These are phyloP conservation scores for Raphidocelis subcapitata DNA, from an alignment of 139 green algal genomes.

Conservation along the genomic window DNA sequence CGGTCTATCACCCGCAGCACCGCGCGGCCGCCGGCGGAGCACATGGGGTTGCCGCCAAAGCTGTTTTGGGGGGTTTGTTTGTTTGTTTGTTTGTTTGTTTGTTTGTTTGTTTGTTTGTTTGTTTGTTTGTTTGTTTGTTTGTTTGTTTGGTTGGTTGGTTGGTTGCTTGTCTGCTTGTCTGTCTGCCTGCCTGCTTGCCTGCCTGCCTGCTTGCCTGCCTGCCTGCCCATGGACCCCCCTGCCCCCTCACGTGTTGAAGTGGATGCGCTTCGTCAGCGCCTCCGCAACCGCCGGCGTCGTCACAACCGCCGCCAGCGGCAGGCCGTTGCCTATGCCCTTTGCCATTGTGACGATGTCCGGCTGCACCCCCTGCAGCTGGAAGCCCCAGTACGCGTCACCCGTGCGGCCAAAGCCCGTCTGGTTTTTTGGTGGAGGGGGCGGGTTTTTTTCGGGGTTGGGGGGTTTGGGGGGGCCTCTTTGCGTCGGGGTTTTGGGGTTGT, in stretches of 20 bases:
- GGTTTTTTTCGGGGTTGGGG: too few relatives aligned
- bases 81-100: slow-evolving; percentile 2
- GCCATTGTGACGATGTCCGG: slow-evolving; percentile 94
- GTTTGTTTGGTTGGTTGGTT: too few relatives aligned
- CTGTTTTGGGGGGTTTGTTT: slow-evolving; percentile 27
- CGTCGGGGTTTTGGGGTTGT: too few relatives aligned
- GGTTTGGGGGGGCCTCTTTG: too few relatives aligned
- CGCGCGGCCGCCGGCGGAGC: slow-evolving; percentile 80
- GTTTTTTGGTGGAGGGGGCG: too few relatives aligned
- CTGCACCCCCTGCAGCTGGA: slow-evolving; percentile 73
- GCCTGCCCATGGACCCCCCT: background rate
- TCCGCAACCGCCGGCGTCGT: slow-evolving; percentile 91
- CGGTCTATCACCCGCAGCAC: slow-evolving; percentile 86
- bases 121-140: too few relatives aligned
- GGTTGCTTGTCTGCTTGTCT: too few relatives aligned
- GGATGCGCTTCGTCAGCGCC: slow-evolving; percentile 58
- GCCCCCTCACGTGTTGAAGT: slow-evolving; percentile 93
- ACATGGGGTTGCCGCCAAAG: slow-evolving; percentile 96
- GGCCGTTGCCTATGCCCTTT: slow-evolving; percentile 97
- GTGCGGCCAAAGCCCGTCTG: slow-evolving; percentile 98
- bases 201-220: background rate
- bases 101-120: slow-evolving; percentile 1
- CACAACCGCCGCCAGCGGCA: slow-evolving; percentile 95
- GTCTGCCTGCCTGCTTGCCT: too few relatives aligned
- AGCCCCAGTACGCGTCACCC: slow-evolving; percentile 94